Evolutionary conservation across 1,284 basidiomycete genomes (phyloP), one percentile per base, ranked within the genome.

Genomic region (Apiotrichum brassicae): DNA sequence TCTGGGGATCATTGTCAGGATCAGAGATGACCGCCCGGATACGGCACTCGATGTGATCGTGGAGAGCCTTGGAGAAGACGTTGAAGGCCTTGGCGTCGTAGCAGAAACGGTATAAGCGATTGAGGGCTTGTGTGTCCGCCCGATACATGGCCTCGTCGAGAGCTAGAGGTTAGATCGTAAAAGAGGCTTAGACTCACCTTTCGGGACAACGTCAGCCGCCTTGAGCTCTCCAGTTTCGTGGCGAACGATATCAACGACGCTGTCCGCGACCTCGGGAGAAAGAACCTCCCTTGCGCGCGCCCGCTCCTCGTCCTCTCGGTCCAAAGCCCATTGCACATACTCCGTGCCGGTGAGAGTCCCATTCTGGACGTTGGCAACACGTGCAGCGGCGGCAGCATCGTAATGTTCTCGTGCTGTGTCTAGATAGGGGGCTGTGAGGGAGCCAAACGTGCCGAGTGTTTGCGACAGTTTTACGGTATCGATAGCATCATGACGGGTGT

Each of bases 51-150:
- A 76, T 75, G 58, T 83, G 77, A 3, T 65, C 68, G 56, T 82
- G 81, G 70, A 89, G 84, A 3, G 83, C 80, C n/a, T 72, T 72
- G 51, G 79, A 77, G 2, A 92, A 76, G 2, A 77, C 69, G 39
- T 77, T 76, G 42, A 81, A 73, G 0, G 78, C 78, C 30, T 77
- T 74, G 3, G 78, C 78, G n/a, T 82, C 78, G 4, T 75, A 72
- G 50, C 87, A 84, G 16, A 86, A 76, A 0, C 66, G 64, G 66
- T 87, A 87, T 72, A 91, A 78, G 6, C 72, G 71, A 9, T 62
- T 65, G n/a, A 93, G 71, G 0, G 73, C 77, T 0, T 68, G 67
- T 5, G 75, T 72, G 33, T 83, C 76, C 47, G 76, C 77, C 5
- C 57, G 68, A 13, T 79, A 75, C 73, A 88, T 79, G 28, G 82